Evolutionary conservation across 2,329 filamentous ascomycete species (phyloP), one percentile per base, ranked within the genome.

Genomic region (Gyromitra esculenta): DNA sequence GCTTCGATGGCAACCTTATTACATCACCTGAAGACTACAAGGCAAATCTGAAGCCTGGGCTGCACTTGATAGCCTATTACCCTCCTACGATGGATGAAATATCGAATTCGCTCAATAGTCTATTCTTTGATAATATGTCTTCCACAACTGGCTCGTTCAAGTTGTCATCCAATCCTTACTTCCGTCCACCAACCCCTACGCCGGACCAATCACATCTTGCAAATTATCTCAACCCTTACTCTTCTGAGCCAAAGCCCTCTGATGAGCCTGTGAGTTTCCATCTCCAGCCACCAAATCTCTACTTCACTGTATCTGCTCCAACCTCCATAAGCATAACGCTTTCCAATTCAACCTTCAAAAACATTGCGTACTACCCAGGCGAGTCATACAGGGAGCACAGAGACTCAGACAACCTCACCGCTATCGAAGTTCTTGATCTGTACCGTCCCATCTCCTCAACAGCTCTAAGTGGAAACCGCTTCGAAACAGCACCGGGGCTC

Each of bases 1-100:
- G 79, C 52, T 81, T 80, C 72, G 77, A 79, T 63, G 80, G 80
- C 37, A 73, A 76, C 75, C 67, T 81, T 63, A 77, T 81, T 68
- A 48, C 60, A 45, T 77, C 77, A 60, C 52, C 73, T 54, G 69
- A 77, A 71, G 67, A 74, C 37, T 80, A 80, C 57, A 62, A 62
- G 25, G 59, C 65, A 56, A 74, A 76, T 48, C 72, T 80, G 63
- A 76, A 73, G 60, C 79, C 79, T 41, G 75, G 77, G 52, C 59
- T 78, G 41, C 80, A 79, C 57, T 59, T 80, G 18, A 66, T 81
- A 50, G 67, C 78, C 68, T 76, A 77, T 67, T 80, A 80, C 63
- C 76, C 73, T 31, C 77, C 76, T 2, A 59, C 71, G 54, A 43
- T 69, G n/a, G 39, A 54, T 50, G 73, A 76, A 25, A 4, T 73